phyloP scores from a whole-genome alignment of 108 stramenopile genomes.

The Cyclostephanos invisitatus region DNA sequence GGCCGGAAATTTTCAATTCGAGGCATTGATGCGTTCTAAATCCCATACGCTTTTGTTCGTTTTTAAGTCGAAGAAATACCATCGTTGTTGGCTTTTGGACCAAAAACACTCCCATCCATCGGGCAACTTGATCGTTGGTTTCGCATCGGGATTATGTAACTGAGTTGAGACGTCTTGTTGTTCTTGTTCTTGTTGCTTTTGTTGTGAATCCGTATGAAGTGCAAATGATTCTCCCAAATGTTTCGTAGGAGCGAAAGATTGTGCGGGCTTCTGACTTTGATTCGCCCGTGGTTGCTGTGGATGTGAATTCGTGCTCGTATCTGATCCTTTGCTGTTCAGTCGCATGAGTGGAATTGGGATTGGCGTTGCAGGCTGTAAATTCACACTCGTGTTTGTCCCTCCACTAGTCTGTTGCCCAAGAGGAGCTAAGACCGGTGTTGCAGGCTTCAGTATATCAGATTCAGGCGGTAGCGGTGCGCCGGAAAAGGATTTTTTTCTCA shows the following conservation, averaged over 20 bases:
- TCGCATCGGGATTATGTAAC: slow-evolving; percentile 58
- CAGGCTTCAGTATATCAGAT: no score
- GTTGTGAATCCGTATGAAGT: slow-evolving; percentile 2
- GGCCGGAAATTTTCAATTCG: not conserved
- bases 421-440: no score
- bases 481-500: no score
- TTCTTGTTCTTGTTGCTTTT: slow-evolving; percentile 5
- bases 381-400: no score
- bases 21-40: slow-evolving; percentile 12
- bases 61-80: slow-evolving; percentile 80
- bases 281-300: not conserved
- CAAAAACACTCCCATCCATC: slow-evolving; percentile 78
- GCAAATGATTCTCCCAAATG: slow-evolving; percentile 3
- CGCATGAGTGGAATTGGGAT: not conserved
- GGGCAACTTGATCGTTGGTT: slow-evolving; percentile 70
- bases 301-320: not conserved
- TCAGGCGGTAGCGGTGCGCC: no score
- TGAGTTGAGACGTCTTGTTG: slow-evolving; percentile 26
- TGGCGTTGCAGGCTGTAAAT: slow-evolving; percentile 5
- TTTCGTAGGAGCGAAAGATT: slow-evolving; percentile 26
- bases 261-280: not conserved
- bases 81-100: slow-evolving; percentile 78
- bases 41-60: slow-evolving; percentile 79
- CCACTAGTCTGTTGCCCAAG: no score
- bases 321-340: not conserved